Evolutionary conservation across 306 rosid species (phyloP), one percentile per base, ranked within the genome.

Genomic region (Cucumis melo): DNA sequence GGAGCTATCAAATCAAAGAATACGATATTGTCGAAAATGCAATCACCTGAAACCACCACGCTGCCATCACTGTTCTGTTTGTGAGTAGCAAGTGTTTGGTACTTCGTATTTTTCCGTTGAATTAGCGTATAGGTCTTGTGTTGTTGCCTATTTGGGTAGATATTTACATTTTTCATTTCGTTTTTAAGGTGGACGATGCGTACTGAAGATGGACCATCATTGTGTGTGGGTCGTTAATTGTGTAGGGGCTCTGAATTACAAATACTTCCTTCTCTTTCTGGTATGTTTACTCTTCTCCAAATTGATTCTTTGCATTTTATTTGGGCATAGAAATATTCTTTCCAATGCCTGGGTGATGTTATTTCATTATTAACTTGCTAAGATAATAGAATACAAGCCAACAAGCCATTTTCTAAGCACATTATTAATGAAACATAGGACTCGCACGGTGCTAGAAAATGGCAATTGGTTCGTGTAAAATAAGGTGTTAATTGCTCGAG

Each of bases 141-240:
- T 44, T 48, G 14, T 48, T 8, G 9, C 15, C 44, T 32, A n/a
- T 66, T 76, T 13, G 42, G 63, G 15, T 13, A 16, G 56, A 21
- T 32, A 20, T 66, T 80, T 29, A 59, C 80, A n/a, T 57, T 68
- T 64, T 59, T 19, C 74, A n/a, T 56, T n/a, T 56, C 39, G 50
- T 41, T 76, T 65, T 70, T 78, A 91, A 95, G 99, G 99, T 84
- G 99, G 99, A 10, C 96, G 98, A 11, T 95, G 99, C 42, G 93
- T 95, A 76, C 86, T 95, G 83, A 95, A 95, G 92, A 95, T 95
- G 99, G 99, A 95, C 80, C 99, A 95, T 88, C 99, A 95, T 75
- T 95, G 99, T 78, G 99, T 95, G 32, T 95, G 99, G 99, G 98
- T 95, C 77, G 99, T 95, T 13, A 92, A 95, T 85, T 95, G 99